Evolutionary conservation across 768 basidiomycete genomes (phyloP).

Genomic region (Leccinum obscurum): DNA sequence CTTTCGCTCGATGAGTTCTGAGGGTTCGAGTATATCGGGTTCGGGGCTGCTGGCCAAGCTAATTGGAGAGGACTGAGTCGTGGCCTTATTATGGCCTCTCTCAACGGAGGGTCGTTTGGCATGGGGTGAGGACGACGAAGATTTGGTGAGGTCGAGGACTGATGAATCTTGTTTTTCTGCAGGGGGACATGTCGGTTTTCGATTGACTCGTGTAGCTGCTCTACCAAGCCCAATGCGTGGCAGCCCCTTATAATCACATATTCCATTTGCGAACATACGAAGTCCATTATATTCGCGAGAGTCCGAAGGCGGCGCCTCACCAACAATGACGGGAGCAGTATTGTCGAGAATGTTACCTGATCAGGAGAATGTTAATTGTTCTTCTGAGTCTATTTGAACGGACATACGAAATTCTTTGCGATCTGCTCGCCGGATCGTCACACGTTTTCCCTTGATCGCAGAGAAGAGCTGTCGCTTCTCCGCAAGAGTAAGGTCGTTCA

Average conservation of each 20-base stretch:
- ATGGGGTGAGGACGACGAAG: too few species aligned
- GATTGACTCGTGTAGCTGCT: too few species aligned
- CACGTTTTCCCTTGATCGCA: not conserved
- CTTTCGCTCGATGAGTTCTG: too few species aligned
- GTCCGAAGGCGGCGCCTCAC: not conserved
- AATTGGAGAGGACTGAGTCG: too few species aligned
- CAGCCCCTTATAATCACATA: not conserved
- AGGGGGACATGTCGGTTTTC: too few species aligned
- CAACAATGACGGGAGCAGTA: not conserved
- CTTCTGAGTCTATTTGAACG: not conserved
- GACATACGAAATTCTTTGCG: not conserved
- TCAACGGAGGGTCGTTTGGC: too few species aligned
- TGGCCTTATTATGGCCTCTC: too few species aligned
- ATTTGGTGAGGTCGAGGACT: too few species aligned
- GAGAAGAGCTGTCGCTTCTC: not conserved
- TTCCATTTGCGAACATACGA: not conserved
- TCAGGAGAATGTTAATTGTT: not conserved
- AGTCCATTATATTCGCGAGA: not conserved
- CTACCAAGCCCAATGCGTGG: not conserved
- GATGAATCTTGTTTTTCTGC: too few species aligned
- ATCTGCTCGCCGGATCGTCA: not conserved
- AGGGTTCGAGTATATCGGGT: too few species aligned
- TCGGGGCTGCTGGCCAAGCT: too few species aligned
- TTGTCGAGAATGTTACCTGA: not conserved
- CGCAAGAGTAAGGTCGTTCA: not conserved